A percentile compares a stretch with the other conserved stretches of the same genome.
Conservation (phyloP, 805 yeast genomes). For the Starmera quercuum region DNA sequence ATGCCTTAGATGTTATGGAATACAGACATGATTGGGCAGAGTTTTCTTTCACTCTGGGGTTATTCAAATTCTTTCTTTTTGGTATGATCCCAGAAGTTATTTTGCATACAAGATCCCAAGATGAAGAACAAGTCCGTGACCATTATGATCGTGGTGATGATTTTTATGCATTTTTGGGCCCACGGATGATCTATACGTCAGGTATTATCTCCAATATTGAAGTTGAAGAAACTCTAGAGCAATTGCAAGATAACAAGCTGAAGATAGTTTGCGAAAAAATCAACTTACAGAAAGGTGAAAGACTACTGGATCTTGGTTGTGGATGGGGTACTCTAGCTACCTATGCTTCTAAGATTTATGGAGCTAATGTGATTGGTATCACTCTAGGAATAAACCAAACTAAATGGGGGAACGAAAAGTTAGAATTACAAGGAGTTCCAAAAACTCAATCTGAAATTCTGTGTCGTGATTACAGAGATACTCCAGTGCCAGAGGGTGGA, state of each 20-base stretch:
- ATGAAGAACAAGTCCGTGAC: conserved; percentile 93
- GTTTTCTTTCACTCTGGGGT: conserved; percentile 67
- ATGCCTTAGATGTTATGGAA: conserved; percentile 75
- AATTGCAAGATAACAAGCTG: conserved; percentile 84
- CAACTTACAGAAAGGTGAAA: conserved; percentile 63
- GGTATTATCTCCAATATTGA: conserved; percentile 72
- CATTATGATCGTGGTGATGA: conserved; percentile 96
- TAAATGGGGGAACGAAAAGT: conserved; percentile 72
- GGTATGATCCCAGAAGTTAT: conserved; percentile 92
- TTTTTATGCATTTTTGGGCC: conserved; percentile 85
- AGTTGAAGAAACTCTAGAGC: conserved; percentile 65
- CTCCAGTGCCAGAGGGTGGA: conserved; percentile 62
- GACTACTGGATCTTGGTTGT: conserved; percentile 80
- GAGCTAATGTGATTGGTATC: conserved; percentile 83
- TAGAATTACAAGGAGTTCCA: conserved; percentile 61
- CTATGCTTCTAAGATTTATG: conserved; percentile 73
- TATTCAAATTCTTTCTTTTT: conserved; percentile 73
- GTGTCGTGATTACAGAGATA: conserved; percentile 85
- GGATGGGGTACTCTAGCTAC: conserved; percentile 96
- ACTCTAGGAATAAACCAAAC: conserved; percentile 90
- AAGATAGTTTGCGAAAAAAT: conserved; percentile 84
- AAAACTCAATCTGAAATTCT: conserved; percentile 66
- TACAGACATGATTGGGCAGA: conserved; percentile 88
- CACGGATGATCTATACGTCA: conserved; percentile 89
- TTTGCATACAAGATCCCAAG: conserved; percentile 87